Percentiles rank a stretch among this genome's conserved stretches.
Evolutionary conservation across 495 filamentous ascomycete genomes (phyloP).

Genomic region (Penicillium psychrofluorescens): DNA sequence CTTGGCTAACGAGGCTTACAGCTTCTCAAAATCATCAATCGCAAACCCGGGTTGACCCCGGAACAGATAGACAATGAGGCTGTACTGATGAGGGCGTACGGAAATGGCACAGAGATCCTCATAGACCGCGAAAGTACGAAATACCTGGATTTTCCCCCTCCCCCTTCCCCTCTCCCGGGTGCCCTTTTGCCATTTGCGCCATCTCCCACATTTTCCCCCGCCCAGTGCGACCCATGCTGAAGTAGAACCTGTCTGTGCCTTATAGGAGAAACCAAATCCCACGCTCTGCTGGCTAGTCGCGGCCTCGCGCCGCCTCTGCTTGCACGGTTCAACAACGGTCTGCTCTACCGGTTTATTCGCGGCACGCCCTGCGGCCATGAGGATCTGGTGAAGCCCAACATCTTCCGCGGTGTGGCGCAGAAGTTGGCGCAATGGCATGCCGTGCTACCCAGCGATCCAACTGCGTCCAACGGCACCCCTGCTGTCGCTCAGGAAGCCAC

Average conservation of each 20-base stretch:
- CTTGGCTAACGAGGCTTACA: constrained; percentile 27
- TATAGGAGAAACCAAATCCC: constrained; percentile 61
- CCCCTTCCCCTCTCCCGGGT: constrained; percentile 2
- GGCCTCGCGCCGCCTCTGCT: constrained; percentile 80
- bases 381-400: constrained; percentile 60
- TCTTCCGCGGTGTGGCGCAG: constrained; percentile 79
- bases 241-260: constrained; percentile 20
- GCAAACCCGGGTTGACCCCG: constrained; percentile 64
- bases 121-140: constrained; percentile 91
- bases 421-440: constrained; percentile 92
- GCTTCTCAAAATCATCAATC: constrained; percentile 82
- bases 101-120: constrained; percentile 85
- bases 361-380: constrained; percentile 71
- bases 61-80: constrained; percentile 79
- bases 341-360: constrained; percentile 85
- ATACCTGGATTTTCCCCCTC: constrained; percentile 8
- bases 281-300: constrained; percentile 67
- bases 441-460: constrained; percentile 39
- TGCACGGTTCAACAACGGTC: constrained; percentile 91
- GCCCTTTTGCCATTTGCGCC: constrained; percentile 25
- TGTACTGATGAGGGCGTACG: constrained; percentile 88
- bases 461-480: no score
- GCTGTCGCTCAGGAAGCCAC: background rate
- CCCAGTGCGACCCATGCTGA: constrained; percentile 17
- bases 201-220: background rate